These are phyloP conservation scores for Debaryomyces psychrophilus DNA, from an alignment of 1,139 yeast genomes.

Conservation along the genomic window DNA sequence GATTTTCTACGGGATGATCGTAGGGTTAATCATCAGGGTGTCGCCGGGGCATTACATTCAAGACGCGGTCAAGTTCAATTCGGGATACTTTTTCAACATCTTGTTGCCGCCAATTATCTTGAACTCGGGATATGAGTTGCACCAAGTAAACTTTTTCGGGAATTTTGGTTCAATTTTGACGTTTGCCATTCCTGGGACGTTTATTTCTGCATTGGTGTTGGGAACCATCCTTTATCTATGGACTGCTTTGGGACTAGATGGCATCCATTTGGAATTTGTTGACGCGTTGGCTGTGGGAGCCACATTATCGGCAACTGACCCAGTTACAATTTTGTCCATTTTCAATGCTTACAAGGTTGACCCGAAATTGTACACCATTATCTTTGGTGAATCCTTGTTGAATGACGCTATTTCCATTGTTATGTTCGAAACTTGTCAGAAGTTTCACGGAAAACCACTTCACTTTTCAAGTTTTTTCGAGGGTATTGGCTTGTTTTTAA, in stretches of 20 bases:
- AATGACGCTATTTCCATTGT: conserved; percentile 99
- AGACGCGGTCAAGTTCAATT: conserved; percentile 93
- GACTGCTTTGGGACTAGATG: conserved; percentile 91
- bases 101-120: conserved; percentile 94
- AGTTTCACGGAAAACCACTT: conserved; percentile 84
- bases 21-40: conserved; percentile 85
- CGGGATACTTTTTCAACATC: conserved; percentile 91
- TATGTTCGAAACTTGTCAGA: conserved; percentile 98
- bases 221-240: conserved; percentile 85
- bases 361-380: conserved; percentile 93
- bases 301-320: conserved; percentile 96
- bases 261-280: conserved; percentile 84
- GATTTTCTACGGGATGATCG: conserved; percentile 94
- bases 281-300: conserved; percentile 98
- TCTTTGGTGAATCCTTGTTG: conserved; percentile 92
- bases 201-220: conserved; percentile 84
- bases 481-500: conserved; percentile 90
- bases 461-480: conserved; percentile 79
- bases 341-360: conserved; percentile 98
- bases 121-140: conserved; percentile 94
- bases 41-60: conserved; percentile 97
- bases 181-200: conserved; percentile 97
- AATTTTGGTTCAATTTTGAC: conserved; percentile 89
- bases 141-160: conserved; percentile 91
- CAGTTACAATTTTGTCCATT: conserved; percentile 93